These are phyloP conservation scores for barley (Hordeum vulgare) DNA, from an alignment of 176 grass and related monocot species.

Conservation along the genomic window MorexV3_pseudomolecules_assembly NC_058519.1:188887285-188887784, in stretches of 20 bases:
- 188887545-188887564: neutral
- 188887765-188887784: neutral
- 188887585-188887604: constrained; percentile 2
- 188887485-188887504: neutral
- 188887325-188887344: no score
- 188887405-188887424: neutral
- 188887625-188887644: constrained; percentile 16
- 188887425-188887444: neutral
- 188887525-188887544: neutral
- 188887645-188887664: constrained; percentile 16
- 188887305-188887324: no score
- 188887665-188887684: constrained; percentile 14
- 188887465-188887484: neutral
- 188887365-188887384: no score
- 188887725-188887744: constrained; percentile 1
- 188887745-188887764: neutral
- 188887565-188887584: constrained; percentile 1
- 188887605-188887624: constrained; percentile 15
- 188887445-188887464: neutral
- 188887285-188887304: no score
- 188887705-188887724: neutral
- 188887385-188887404: neutral
- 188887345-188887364: no score
- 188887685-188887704: neutral
- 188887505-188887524: neutral